phyloP scores from a whole-genome alignment of 108 stramenopile genomes.

The Cylindrotheca closterium region DNA sequence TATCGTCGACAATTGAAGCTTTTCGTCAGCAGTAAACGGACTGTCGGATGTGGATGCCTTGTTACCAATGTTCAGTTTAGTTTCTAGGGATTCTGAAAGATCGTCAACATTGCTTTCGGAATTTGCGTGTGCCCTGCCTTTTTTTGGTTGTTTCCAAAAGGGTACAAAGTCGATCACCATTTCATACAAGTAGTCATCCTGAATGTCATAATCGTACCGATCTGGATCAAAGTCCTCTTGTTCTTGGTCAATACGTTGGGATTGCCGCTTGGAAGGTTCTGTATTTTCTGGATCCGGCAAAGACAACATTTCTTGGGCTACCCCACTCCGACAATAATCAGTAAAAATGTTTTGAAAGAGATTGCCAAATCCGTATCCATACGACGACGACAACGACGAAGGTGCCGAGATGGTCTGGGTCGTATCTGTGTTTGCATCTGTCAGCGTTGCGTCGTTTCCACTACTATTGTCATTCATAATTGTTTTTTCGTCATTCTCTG shows the following conservation, averaged over 20 bases:
- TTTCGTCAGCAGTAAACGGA: constrained; percentile 51
- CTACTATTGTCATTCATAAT: constrained; percentile 15
- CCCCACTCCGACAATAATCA: constrained; percentile 71
- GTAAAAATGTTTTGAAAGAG: constrained; percentile 71
- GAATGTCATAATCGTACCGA: constrained; percentile 60
- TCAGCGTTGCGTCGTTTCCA: constrained; percentile 8
- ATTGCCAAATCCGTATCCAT: constrained; percentile 69
- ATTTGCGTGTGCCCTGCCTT: neutral
- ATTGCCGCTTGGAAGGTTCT: constrained; percentile 29
- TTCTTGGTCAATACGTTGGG: constrained; percentile 62
- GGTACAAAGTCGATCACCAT: constrained; percentile 24
- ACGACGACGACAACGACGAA: neutral
- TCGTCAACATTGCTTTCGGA: neutral
- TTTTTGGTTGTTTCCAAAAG: constrained; percentile 18
- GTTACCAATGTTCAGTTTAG: constrained; percentile 30
- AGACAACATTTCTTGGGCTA: constrained; percentile 80
- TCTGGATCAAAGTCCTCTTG: constrained; percentile 71
- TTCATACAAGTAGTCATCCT: constrained; percentile 21
- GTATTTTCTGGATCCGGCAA: constrained; percentile 60
- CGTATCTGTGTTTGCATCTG: neutral
- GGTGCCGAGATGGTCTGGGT: neutral
- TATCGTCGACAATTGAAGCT: constrained; percentile 56
- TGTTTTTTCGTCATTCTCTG: constrained; percentile 4
- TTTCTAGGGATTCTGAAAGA: neutral
- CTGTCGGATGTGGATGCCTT: too few relatives aligned